A percentile compares a stretch with the other conserved stretches of the same genome.
Evolutionary conservation across 305 asterid genomes (phyloP).

Genomic region (Fraxinus greggii): DNA sequence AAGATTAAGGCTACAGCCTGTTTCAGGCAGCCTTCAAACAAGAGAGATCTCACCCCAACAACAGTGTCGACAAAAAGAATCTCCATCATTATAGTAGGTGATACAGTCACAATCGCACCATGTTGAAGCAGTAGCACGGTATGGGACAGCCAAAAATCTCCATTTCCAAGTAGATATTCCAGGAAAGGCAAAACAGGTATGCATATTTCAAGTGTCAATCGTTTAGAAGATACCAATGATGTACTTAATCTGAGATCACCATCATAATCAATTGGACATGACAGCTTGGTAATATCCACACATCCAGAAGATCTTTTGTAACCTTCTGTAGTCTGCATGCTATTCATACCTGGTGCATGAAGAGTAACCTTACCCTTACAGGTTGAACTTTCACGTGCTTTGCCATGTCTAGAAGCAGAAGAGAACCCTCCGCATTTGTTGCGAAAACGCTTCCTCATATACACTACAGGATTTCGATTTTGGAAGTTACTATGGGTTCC

Average conservation of each 20-base stretch:
- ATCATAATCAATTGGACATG: slow-evolving; percentile 45
- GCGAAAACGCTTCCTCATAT: slow-evolving; percentile 63
- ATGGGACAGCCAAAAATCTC: slow-evolving; percentile 43
- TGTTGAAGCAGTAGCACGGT: slow-evolving; percentile 53
- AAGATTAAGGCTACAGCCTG: slow-evolving; percentile 68
- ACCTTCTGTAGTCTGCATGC: slow-evolving; percentile 28
- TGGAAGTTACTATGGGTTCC: slow-evolving; percentile 42
- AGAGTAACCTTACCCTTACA: slow-evolving; percentile 27
- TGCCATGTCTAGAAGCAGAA: slow-evolving; percentile 38
- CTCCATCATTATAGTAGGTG: slow-evolving; percentile 78
- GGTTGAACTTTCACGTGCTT: slow-evolving; percentile 33
- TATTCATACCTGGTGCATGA: slow-evolving; percentile 24
- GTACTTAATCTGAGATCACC: slow-evolving; percentile 42
- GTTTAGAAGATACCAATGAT: slow-evolving; percentile 37
- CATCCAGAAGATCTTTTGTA: slow-evolving; percentile 16
- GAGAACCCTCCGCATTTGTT: slow-evolving; percentile 35
- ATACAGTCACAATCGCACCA: slow-evolving; percentile 59
- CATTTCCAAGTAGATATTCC: slow-evolving; percentile 32
- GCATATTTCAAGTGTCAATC: slow-evolving; percentile 46
- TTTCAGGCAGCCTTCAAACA: slow-evolving; percentile 73
- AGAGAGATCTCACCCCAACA: slow-evolving; percentile 70
- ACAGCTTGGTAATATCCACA: slow-evolving; percentile 29
- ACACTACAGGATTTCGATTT: slow-evolving; percentile 47
- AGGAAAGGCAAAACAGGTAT: slow-evolving; percentile 41
- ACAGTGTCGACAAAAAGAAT: slow-evolving; percentile 76